Evolutionary conservation across 371 early-diverging fungal genomes (phyloP).

Genomic region (Chytridiales sp.): DNA sequence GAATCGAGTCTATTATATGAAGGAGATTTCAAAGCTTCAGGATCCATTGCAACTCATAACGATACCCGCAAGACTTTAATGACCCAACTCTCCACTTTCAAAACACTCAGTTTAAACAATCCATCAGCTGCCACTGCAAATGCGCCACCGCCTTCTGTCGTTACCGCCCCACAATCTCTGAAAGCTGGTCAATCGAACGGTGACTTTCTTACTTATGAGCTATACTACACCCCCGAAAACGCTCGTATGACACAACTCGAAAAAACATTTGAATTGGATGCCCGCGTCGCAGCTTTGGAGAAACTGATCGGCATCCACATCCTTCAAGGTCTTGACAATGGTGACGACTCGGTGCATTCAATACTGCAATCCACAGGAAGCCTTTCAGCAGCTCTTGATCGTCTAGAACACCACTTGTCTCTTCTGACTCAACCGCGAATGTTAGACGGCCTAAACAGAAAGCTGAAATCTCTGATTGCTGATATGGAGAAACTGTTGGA

Average conservation of each 20-base stretch:
- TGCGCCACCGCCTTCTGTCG: too few relatives aligned
- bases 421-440: slow-evolving; percentile 78
- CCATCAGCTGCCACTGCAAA: too few relatives aligned
- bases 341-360: slow-evolving; percentile 23
- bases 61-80: slow-evolving; percentile 63
- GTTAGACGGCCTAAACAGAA: slow-evolving; percentile 70
- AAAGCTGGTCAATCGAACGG: too few relatives aligned
- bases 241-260: slow-evolving; percentile 59
- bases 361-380: slow-evolving; percentile 31
- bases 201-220: slow-evolving; percentile 81
- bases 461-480: slow-evolving; percentile 66
- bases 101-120: too few relatives aligned
- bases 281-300: slow-evolving; percentile 76
- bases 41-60: slow-evolving; percentile 44
- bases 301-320: slow-evolving; percentile 65
- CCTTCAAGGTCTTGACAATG: slow-evolving; percentile 29
- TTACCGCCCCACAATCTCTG: slow-evolving; percentile 31
- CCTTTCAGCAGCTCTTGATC: slow-evolving; percentile 66
- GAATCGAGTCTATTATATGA: slow-evolving; percentile 6
- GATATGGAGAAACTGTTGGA: slow-evolving; percentile 78
- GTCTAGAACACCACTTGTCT: slow-evolving; percentile 74
- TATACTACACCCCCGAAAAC: slow-evolving; percentile 75
- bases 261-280: slow-evolving; percentile 69
- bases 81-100: slow-evolving; percentile 63
- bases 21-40: slow-evolving; percentile 27